These are phyloP conservation scores for Nicotiana benthamiana DNA, from an alignment of 257 asterid species.

Conservation along the genomic window DNA sequence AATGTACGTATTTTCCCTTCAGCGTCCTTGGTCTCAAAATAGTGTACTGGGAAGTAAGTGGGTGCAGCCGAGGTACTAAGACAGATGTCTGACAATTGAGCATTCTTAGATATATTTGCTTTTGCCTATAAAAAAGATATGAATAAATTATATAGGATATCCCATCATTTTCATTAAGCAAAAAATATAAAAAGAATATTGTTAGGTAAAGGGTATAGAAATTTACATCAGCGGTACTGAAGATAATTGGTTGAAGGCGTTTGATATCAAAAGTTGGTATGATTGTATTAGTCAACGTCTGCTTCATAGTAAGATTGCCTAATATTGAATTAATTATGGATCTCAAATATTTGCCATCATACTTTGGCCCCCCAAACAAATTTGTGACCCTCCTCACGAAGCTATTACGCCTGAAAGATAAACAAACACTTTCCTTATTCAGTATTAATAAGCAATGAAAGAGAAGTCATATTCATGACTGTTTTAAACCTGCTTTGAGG, in stretches of 20 bases:
- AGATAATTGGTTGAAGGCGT: slow-evolving; percentile 37
- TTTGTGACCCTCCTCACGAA: slow-evolving; percentile 22
- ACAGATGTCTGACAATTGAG: slow-evolving; percentile 49
- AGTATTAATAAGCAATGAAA: background rate
- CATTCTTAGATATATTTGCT: slow-evolving; percentile 31
- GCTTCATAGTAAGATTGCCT: slow-evolving; percentile 29
- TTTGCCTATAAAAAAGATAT: slow-evolving; percentile 29
- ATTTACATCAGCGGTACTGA: slow-evolving; percentile 43
- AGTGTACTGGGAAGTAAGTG: slow-evolving; percentile 51
- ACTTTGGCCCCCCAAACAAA: slow-evolving; percentile 57
- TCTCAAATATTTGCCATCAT: slow-evolving; percentile 36
- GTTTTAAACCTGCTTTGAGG: slow-evolving; percentile 27
- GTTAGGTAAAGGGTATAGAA: background rate
- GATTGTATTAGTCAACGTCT: slow-evolving; percentile 32
- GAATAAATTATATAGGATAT: background rate
- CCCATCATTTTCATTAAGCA: background rate
- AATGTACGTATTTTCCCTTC: slow-evolving; percentile 22
- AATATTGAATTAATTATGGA: slow-evolving; percentile 21
- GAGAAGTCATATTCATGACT: too few species aligned
- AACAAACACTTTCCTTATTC: background rate
- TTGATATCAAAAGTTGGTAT: slow-evolving; percentile 50
- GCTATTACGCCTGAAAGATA: slow-evolving; percentile 27
- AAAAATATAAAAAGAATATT: background rate
- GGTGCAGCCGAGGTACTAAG: slow-evolving; percentile 67
- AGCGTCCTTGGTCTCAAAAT: slow-evolving; percentile 40